Percentiles rank a stretch among this genome's conserved stretches.
These are phyloP conservation scores for Hyaloscypha bicolor DNA, from an alignment of 495 filamentous ascomycete genomes.

Conservation along the genomic window DNA sequence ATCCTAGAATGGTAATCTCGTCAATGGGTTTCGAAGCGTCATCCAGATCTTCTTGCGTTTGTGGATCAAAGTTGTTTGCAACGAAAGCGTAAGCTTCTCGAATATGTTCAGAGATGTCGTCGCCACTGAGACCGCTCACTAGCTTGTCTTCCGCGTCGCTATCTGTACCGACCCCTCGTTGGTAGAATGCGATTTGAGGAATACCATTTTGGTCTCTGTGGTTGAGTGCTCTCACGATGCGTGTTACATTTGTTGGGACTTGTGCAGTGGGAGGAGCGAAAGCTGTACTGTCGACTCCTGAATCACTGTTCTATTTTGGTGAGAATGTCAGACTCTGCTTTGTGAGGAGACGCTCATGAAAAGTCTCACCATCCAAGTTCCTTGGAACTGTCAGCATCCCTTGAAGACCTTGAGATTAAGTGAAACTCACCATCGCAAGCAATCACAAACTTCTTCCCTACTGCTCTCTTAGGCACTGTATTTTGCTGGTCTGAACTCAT, in stretches of 20 bases:
- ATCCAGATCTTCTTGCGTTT: constrained; percentile 14
- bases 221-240: constrained; percentile 45
- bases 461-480: constrained; percentile 3
- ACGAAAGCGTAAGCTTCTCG: constrained; percentile 69
- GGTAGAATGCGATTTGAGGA: constrained; percentile 51
- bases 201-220: constrained; percentile 40
- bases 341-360: background rate
- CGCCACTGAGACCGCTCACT: constrained; percentile 50
- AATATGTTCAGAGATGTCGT: constrained; percentile 57
- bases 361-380: constrained; percentile 22
- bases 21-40: constrained; percentile 53
- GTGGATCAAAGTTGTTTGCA: constrained; percentile 58
- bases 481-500: background rate
- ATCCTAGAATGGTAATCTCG: constrained; percentile 71
- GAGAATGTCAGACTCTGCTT: background rate
- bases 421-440: constrained; percentile 30
- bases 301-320: constrained; percentile 22
- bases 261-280: constrained; percentile 33
- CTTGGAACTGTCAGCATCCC: background rate
- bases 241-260: constrained; percentile 53
- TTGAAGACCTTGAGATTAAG: background rate
- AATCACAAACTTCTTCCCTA: constrained; percentile 28
- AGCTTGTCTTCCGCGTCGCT: constrained; percentile 43
- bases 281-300: constrained; percentile 1
- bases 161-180: constrained; percentile 51